These are phyloP conservation scores for Tricholoma furcatifolium DNA, from an alignment of 768 basidiomycete genomes.

Conservation along the genomic window DNA sequence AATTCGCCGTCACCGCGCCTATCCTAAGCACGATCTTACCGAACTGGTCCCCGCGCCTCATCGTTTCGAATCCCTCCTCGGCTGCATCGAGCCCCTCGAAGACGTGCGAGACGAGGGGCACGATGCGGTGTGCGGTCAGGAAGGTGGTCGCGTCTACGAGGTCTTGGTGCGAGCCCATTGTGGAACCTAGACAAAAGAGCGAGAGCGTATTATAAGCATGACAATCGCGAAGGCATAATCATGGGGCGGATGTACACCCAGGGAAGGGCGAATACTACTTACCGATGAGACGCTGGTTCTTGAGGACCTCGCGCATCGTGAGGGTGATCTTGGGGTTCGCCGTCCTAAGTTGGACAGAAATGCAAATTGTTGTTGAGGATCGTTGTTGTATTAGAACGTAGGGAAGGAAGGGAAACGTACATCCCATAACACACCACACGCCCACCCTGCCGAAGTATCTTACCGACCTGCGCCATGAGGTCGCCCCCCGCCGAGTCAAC, in stretches of 20 bases:
- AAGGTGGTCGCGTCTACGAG: constrained; percentile 72
- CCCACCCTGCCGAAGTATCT: constrained; percentile 55
- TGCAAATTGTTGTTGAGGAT: not conserved
- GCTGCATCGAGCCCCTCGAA: constrained; percentile 62
- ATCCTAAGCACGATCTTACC: constrained; percentile 74
- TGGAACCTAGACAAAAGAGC: constrained; percentile 79
- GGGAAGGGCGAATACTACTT: constrained; percentile 15
- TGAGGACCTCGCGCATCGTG: constrained; percentile 78
- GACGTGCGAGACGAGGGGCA: constrained; percentile 69
- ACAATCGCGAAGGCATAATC: not conserved
- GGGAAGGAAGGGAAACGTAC: constrained; percentile 36
- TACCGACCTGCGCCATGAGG: constrained; percentile 49
- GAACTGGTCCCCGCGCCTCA: constrained; percentile 66
- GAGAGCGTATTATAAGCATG: not conserved
- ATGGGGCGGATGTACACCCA: too few relatives aligned
- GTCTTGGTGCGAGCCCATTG: constrained; percentile 81
- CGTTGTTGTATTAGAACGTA: not conserved
- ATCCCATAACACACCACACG: constrained; percentile 67
- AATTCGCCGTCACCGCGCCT: constrained; percentile 8
- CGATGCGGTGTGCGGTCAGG: constrained; percentile 60
- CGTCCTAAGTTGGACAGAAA: constrained; percentile 44
- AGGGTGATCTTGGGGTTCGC: constrained; percentile 56
- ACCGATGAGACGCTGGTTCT: constrained; percentile 76
- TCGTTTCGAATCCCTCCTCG: constrained; percentile 68
- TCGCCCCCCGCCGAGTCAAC: constrained; percentile 73